Evolutionary conservation across 1,284 basidiomycete genomes (phyloP), one percentile per base, ranked within the genome.

Genomic region (Somion occarium): DNA sequence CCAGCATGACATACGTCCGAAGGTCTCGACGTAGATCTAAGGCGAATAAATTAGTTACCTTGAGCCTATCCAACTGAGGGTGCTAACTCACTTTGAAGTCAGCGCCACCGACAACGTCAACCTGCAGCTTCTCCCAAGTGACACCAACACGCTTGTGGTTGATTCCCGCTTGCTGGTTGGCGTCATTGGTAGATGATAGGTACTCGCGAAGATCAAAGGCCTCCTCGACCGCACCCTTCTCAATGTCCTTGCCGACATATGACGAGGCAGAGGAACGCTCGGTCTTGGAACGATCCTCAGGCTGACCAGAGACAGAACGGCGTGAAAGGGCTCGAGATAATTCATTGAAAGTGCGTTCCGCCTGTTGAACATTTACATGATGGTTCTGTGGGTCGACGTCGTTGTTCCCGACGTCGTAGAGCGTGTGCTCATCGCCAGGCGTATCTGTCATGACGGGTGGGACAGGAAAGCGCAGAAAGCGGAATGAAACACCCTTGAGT

Each of bases 111-210:
- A 76, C 65, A 24, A 85, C 89, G 18, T 84, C 73, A 44, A 93
- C 91, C 51, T 85, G 75, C 0, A 91, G 68, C 56, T 85, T 74
- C 48, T 89, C 78, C 85, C 89, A 93, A 22, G 82, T 80, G 25
- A 92, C 88, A 34, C 90, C 90, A 34, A 93, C 87, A 56, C 85
- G 82, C 72, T 95, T 95, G 67, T 85, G 84, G 60, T 83, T 82
- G 61, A 93, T 87, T 3, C 89, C 90, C 4, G 86, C 84, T 24
- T 73, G 66, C 54, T 91, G 82, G 51, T 79, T 74, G 4, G 79
- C 79, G 53, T 85, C 79, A 58, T 85, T 84, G 24, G 79, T 83
- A 2, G 82, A 80, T 7, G 79, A 75, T 15, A 96, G 76, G 60
- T 90, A 93, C 48, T 87, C 87, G 26, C 81, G 78, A 5, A 95